phyloP scores from a whole-genome alignment of 2,329 filamentous ascomycete genomes.

The Rachicladosporium sp. region DNA sequence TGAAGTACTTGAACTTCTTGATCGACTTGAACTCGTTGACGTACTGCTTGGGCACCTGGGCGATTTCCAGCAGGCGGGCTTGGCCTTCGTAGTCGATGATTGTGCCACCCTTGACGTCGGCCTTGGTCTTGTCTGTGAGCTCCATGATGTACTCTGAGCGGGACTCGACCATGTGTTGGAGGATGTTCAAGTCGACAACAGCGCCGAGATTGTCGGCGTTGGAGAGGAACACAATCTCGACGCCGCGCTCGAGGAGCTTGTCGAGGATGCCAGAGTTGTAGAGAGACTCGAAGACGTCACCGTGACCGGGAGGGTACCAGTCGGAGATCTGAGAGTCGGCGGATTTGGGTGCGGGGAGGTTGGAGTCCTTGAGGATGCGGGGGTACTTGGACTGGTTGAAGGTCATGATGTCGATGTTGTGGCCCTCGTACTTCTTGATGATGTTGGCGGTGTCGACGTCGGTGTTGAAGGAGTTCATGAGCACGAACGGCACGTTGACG shows the following conservation, averaged over 20 bases:
- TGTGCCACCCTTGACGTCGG: slow-evolving; percentile 99
- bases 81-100: slow-evolving; percentile 99
- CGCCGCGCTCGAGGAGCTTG: slow-evolving; percentile 85
- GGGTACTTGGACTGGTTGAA: slow-evolving; percentile 99
- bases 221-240: slow-evolving; percentile 97
- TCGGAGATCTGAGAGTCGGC: slow-evolving; percentile 79
- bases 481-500: slow-evolving; percentile 92
- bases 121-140: slow-evolving; percentile 99
- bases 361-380: slow-evolving; percentile 94
- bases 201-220: slow-evolving; percentile 98
- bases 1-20: slow-evolving; percentile 99
- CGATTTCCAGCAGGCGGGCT: slow-evolving; percentile 93
- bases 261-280: slow-evolving; percentile 99
- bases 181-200: slow-evolving; percentile 92
- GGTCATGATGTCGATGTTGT: slow-evolving; percentile 98
- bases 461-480: slow-evolving; percentile 99
- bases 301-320: slow-evolving; percentile 98
- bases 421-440: slow-evolving; percentile 99
- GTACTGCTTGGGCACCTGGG: slow-evolving; percentile 98
- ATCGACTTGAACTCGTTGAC: slow-evolving; percentile 99
- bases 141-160: slow-evolving; percentile 99
- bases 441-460: slow-evolving; percentile 95
- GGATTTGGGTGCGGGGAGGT: slow-evolving; percentile 86
- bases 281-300: slow-evolving; percentile 98
- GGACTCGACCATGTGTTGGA: slow-evolving; percentile 99